phyloP scores from a whole-genome alignment of 2,329 filamentous ascomycete genomes.

The Westerdykella sp. region DNA sequence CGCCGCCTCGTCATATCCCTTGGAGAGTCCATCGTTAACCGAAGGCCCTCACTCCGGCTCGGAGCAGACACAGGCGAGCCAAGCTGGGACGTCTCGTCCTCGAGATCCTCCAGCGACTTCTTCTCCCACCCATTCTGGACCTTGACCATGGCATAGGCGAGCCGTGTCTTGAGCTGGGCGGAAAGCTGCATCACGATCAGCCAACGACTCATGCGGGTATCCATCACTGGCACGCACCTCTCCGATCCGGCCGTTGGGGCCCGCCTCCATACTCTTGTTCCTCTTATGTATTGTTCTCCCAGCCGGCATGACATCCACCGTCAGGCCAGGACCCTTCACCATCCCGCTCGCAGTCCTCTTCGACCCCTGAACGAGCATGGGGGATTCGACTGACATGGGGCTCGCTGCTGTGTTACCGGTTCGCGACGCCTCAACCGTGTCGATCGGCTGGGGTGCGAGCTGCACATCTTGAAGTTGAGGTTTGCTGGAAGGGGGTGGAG shows the following conservation, averaged over 20 bases:
- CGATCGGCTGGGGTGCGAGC: conserved; percentile 16
- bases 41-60: conserved; percentile 37
- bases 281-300: conserved; percentile 54
- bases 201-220: conserved; percentile 2
- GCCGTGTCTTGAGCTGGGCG: conserved; percentile 70
- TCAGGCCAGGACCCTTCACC: conserved; percentile 46
- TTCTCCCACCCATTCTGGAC: conserved; percentile 82
- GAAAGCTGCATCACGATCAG: conserved; percentile 54
- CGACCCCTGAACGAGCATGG: conserved; percentile 42
- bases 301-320: conserved; percentile 8
- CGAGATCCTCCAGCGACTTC: conserved; percentile 69
- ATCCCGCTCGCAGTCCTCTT: conserved; percentile 75
- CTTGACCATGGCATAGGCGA: conserved; percentile 92
- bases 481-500: conserved; percentile 44
- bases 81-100: conserved; percentile 64
- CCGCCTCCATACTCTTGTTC: conserved; percentile 63
- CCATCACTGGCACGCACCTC: conserved; percentile 53
- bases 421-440: conserved; percentile 21
- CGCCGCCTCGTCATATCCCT: conserved; percentile 20
- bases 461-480: conserved; percentile 37
- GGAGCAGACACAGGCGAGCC: conserved; percentile 57
- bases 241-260: conserved; percentile 61
- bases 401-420: conserved; percentile 32
- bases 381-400: conserved; percentile 39
- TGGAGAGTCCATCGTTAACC: conserved; percentile 28